Base-by-base conservation (phyloP, 768 basidiomycete species). In the Hericium alpestre region DNA sequence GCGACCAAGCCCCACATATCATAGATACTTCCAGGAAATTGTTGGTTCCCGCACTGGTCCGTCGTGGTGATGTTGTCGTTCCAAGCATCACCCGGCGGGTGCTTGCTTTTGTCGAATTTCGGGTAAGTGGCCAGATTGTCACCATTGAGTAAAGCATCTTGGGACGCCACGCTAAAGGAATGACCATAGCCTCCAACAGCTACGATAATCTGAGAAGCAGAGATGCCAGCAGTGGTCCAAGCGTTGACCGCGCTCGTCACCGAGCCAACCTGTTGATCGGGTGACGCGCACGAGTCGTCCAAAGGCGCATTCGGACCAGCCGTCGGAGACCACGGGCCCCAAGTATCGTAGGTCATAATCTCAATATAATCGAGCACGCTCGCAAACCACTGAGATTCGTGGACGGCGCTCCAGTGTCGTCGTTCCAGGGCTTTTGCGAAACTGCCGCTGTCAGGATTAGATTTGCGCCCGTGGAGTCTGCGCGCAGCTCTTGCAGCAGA, bases 161-260 rank as follows among this genome's bases (percentile, higher is more conserved):
- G 61, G 3, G 66, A 47, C 7, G 74, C 64, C 38, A 79, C 75
- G 9, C 61, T 18, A 75, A 75, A 93, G 22, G 89, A 82, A 70
- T 91, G 91, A 1, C 90, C 90, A 69, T 91, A 95, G 16, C 85
- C 73, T 12, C 92, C 82, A 0, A 95, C 83, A 54, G 93, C 94
- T 7, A 97, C 80, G 32, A 92, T 80, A 57, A 95, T 84, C 72
- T 87, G 71, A 54, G 76, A 15, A 8, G 4, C 0, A 0, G 60
- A 60, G 22, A 63, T 58, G n/a, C 57, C 57, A 11, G 62, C 62
- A 5, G 11, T 13, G 10, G 16, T 25, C 62, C 62, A 63, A 6
- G 55, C 55, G n/a, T 54, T 46, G 3, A 63, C 57, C 18, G 52
- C 62, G 0, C 60, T 58, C n/a, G 43, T 23, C 2, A 57, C 57